Evolutionary conservation across 768 basidiomycete species (phyloP).

Genomic region (Hydnomerulius pinastri): DNA sequence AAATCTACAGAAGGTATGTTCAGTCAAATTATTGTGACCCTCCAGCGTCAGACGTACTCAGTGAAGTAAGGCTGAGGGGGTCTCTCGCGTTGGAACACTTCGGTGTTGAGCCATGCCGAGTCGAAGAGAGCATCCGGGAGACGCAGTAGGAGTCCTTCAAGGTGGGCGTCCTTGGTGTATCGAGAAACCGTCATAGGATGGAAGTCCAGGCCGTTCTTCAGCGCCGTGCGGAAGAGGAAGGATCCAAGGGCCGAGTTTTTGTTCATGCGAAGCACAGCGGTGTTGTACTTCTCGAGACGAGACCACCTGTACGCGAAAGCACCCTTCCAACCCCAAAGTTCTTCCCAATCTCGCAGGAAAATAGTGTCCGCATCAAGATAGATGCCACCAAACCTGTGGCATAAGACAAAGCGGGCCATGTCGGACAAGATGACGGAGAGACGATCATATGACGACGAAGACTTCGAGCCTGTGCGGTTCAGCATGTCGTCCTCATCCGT

Average conservation of each 20-base stretch:
- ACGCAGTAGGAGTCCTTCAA: constrained; percentile 82
- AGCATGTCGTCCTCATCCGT: constrained; percentile 54
- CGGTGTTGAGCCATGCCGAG: constrained; percentile 94
- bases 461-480: constrained; percentile 88
- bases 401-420: constrained; percentile 97
- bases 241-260: constrained; percentile 89
- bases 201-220: constrained; percentile 94
- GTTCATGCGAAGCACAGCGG: constrained; percentile 93
- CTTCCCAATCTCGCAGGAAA: constrained; percentile 97
- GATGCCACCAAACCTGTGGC: constrained; percentile 93
- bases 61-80: constrained; percentile 95
- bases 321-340: constrained; percentile 95
- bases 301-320: constrained; percentile 98
- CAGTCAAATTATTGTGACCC: not conserved
- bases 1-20: constrained; percentile 53
- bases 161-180: constrained; percentile 86
- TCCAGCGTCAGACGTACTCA: constrained; percentile 48
- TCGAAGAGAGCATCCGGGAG: constrained; percentile 97
- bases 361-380: constrained; percentile 98
- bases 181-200: constrained; percentile 94
- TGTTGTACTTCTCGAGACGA: constrained; percentile 90
- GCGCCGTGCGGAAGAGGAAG: constrained; percentile 91
- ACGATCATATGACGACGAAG: constrained; percentile 83
- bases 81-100: constrained; percentile 86
- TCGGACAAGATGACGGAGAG: constrained; percentile 93